Evolutionary conservation across 2,329 filamentous ascomycete genomes (phyloP).

Genomic region (Penicillium brevicompactum): DNA sequence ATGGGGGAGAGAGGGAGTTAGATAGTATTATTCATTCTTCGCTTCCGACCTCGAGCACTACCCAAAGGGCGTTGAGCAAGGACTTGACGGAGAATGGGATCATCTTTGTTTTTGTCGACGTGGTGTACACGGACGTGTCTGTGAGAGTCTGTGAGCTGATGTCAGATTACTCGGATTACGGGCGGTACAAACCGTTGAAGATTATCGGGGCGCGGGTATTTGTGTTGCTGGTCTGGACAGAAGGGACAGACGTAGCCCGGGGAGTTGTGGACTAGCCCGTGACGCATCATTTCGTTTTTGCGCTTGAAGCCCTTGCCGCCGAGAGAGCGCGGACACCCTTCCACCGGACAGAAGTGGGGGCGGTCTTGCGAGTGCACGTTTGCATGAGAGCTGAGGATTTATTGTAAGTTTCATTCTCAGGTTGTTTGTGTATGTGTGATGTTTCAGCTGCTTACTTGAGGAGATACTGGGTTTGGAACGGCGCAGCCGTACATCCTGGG

Average conservation of each 20-base stretch:
- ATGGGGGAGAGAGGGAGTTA: background rate
- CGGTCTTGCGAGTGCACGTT: slow-evolving; percentile 66
- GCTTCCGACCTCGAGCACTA: slow-evolving; percentile 74
- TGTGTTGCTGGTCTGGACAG: slow-evolving; percentile 89
- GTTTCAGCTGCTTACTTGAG: slow-evolving; percentile 57
- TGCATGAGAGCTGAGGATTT: slow-evolving; percentile 45
- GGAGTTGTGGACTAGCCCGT: slow-evolving; percentile 87
- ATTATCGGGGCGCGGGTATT: slow-evolving; percentile 93
- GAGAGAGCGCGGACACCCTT: slow-evolving; percentile 59
- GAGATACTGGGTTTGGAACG: slow-evolving; percentile 67
- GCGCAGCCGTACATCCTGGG: slow-evolving; percentile 58
- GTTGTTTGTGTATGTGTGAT: background rate
- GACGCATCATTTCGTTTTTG: slow-evolving; percentile 72
- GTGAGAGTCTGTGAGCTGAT: slow-evolving; percentile 4
- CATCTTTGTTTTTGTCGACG: slow-evolving; percentile 84
- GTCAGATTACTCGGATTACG: background rate
- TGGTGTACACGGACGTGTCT: slow-evolving; percentile 95
- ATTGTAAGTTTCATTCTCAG: background rate
- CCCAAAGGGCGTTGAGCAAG: slow-evolving; percentile 84
- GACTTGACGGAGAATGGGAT: slow-evolving; percentile 77
- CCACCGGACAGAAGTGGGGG: slow-evolving; percentile 65
- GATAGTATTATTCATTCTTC: slow-evolving; percentile 50
- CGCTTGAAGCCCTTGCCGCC: slow-evolving; percentile 69
- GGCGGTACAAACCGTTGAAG: slow-evolving; percentile 72
- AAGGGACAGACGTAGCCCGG: slow-evolving; percentile 97